Percentiles rank a stretch among this genome's conserved stretches.
phyloP scores from a whole-genome alignment of 371 early-diverging fungal genomes.

The Mucor sp. region DNA sequence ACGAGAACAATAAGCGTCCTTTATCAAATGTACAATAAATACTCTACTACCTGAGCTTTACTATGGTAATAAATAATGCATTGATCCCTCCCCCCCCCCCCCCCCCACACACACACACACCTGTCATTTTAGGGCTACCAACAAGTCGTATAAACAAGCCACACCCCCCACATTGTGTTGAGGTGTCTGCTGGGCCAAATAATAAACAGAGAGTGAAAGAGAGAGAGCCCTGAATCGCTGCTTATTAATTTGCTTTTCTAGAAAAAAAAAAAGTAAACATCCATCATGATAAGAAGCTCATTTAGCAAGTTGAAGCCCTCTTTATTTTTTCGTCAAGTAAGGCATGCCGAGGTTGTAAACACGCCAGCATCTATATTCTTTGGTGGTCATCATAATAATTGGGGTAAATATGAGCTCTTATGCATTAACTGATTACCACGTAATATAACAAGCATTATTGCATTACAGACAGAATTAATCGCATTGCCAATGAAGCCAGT shows the following conservation, averaged over 20 bases:
- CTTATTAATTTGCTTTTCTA: background rate
- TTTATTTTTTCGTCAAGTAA: slow-evolving; percentile 1
- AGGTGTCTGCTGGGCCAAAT: background rate
- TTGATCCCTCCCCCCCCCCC: no score
- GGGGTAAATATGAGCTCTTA: slow-evolving; percentile 6
- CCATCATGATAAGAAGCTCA: background rate
- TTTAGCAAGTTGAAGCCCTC: background rate
- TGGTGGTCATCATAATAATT: slow-evolving; percentile 15
- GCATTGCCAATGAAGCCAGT: slow-evolving; percentile 13
- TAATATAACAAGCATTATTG: background rate
- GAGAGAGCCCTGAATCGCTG: background rate
- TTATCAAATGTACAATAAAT: background rate
- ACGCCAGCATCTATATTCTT: slow-evolving; percentile 4
- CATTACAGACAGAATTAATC: slow-evolving; percentile 13
- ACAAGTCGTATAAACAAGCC: no score
- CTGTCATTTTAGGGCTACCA: no score
- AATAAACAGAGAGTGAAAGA: background rate
- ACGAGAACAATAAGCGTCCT: slow-evolving; percentile 18
- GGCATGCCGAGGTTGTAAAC: slow-evolving; percentile 17
- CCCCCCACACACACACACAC: no score
- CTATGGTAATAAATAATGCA: background rate
- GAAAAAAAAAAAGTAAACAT: background rate
- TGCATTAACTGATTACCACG: background rate
- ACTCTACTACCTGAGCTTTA: no score
- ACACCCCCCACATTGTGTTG: background rate